Evolutionary conservation across 1,139 yeast species (phyloP).

Genomic region (Williopsis jadinii): DNA sequence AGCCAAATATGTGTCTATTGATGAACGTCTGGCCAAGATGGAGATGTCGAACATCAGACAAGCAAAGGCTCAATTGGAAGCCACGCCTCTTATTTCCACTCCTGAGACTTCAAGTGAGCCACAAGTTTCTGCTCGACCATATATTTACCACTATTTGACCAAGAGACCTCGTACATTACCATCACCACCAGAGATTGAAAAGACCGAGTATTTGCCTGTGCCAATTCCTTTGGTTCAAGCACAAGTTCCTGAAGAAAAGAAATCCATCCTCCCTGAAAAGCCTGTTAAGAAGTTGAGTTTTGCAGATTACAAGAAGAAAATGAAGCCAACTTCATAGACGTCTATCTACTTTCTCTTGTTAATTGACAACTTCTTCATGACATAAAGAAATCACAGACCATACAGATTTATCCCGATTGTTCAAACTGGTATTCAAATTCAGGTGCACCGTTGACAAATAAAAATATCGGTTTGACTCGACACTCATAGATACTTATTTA

Average conservation of each 20-base stretch:
- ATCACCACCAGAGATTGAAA: not conserved
- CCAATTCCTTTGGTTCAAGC: conserved; percentile 9
- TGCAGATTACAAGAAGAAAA: conserved; percentile 76
- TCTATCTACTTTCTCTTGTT: no score
- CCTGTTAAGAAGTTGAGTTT: conserved; percentile 60
- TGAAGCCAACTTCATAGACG: conserved; percentile 28
- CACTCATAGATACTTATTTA: no score
- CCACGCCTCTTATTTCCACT: conserved; percentile 1
- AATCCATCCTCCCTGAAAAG: conserved; percentile 5
- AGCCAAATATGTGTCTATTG: conserved; percentile 26
- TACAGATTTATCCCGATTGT: not conserved
- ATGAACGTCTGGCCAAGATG: conserved; percentile 23
- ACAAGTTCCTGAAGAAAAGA: conserved; percentile 3
- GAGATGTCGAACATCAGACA: conserved; percentile 13
- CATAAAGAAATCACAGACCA: not conserved
- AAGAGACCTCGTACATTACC: conserved; percentile 6
- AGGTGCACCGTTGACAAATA: no score
- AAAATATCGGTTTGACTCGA: no score
- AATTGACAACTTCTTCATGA: no score
- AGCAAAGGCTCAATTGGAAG: conserved; percentile 8
- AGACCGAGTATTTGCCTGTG: conserved; percentile 11
- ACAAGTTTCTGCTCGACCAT: conserved; percentile 16
- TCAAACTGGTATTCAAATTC: no score
- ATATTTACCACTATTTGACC: conserved; percentile 14
- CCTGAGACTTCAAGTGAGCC: conserved; percentile 2